Percentiles rank a stretch among this genome's conserved stretches.
Evolutionary conservation across 2,329 filamentous ascomycete genomes (phyloP).

Genomic region (Lithohypha guttulata): DNA sequence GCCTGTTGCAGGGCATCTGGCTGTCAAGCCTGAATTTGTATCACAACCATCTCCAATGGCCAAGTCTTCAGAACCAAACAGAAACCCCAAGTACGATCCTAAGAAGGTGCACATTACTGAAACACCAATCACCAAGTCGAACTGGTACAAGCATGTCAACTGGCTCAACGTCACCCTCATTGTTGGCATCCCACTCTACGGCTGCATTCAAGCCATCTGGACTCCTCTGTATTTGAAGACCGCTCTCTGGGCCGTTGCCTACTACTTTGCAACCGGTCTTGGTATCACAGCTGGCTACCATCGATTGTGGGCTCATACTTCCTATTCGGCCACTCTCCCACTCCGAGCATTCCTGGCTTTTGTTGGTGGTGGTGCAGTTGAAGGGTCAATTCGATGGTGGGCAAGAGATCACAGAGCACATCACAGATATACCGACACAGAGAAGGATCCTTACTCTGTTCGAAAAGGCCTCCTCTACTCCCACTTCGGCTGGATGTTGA

Average conservation of each 20-base stretch:
- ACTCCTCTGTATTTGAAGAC: conserved; percentile 64
- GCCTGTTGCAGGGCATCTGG: conserved; percentile 36
- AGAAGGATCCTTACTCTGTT: conserved; percentile 85
- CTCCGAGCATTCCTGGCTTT: conserved; percentile 74
- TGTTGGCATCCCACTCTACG: conserved; percentile 62
- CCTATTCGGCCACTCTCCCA: conserved; percentile 65
- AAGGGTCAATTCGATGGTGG: conserved; percentile 86
- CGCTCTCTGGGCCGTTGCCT: conserved; percentile 59
- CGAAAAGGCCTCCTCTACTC: conserved; percentile 79
- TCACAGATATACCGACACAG: conserved; percentile 84
- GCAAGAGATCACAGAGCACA: conserved; percentile 76
- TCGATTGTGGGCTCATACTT: conserved; percentile 75
- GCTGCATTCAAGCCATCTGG: conserved; percentile 66
- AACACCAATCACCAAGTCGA: conserved; percentile 63
- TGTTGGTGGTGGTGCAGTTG: conserved; percentile 69
- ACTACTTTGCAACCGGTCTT: conserved; percentile 75
- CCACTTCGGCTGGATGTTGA: conserved; percentile 81
- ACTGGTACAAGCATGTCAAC: conserved; percentile 89
- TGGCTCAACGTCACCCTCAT: conserved; percentile 84
- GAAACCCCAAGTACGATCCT: conserved; percentile 43
- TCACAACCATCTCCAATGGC: conserved; percentile 37
- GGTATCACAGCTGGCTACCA: conserved; percentile 74
- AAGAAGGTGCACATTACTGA: conserved; percentile 83
- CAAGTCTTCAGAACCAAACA: conserved; percentile 42
- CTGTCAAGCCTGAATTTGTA: conserved; percentile 39